A percentile compares a stretch with the other conserved stretches of the same genome.
Evolutionary conservation across 2,329 filamentous ascomycete genomes (phyloP).

Genomic region (Samsoniella hepiali): DNA sequence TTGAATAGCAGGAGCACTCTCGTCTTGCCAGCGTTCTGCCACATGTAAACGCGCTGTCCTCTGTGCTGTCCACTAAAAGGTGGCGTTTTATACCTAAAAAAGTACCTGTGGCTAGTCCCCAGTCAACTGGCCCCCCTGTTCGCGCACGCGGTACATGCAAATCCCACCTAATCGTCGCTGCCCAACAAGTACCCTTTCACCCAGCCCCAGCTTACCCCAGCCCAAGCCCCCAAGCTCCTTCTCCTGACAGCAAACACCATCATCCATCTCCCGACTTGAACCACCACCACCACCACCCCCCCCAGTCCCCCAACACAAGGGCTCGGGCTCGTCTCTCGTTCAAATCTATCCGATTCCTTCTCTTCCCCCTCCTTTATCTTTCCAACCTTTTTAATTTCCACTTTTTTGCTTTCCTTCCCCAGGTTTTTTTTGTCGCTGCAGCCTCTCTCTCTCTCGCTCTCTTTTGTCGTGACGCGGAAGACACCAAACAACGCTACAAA

Average conservation of each 20-base stretch:
- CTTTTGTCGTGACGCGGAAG: background rate
- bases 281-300: background rate
- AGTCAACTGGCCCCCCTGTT: background rate
- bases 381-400: constrained; percentile 7
- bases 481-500: background rate
- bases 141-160: background rate
- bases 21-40: background rate
- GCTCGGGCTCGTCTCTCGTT: constrained; percentile 10
- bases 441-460: background rate
- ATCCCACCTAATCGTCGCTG: background rate
- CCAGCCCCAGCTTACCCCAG: background rate
- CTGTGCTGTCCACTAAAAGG: no score
- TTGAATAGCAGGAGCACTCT: background rate
- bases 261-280: background rate
- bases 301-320: constrained; percentile 8
- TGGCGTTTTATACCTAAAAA: background rate
- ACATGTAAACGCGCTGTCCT: background rate
- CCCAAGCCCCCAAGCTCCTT: background rate
- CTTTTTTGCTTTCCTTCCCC: constrained; percentile 7
- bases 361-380: background rate
- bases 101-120: background rate
- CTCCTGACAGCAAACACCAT: constrained; percentile 5
- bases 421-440: background rate
- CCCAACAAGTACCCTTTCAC: background rate
- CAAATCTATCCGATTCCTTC: constrained; percentile 12